phyloP scores from a whole-genome alignment of 2,329 filamentous ascomycete species.

The Epichloe scottii region DNA sequence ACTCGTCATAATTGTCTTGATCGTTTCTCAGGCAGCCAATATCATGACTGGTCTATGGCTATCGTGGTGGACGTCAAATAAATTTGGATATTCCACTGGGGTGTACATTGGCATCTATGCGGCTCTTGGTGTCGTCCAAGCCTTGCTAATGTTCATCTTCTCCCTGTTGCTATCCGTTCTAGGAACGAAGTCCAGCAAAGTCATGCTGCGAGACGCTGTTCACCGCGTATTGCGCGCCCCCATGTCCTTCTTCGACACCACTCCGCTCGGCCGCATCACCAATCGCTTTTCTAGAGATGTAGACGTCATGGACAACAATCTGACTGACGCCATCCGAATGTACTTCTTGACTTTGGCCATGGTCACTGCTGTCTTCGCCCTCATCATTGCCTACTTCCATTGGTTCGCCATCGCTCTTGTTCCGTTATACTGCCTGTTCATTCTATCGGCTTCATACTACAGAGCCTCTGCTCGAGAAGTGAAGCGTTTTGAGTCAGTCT shows the following conservation, averaged over 20 bases:
- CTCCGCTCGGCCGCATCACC: slow-evolving; percentile 85
- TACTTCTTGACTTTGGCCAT: slow-evolving; percentile 76
- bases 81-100: slow-evolving; percentile 54
- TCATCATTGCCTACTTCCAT: slow-evolving; percentile 93
- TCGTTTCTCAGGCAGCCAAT: slow-evolving; percentile 69
- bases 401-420: slow-evolving; percentile 60
- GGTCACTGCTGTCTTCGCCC: slow-evolving; percentile 70
- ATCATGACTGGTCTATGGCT: slow-evolving; percentile 86
- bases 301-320: slow-evolving; percentile 88
- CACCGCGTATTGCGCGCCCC: slow-evolving; percentile 58
- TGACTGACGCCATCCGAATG: slow-evolving; percentile 84
- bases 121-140: slow-evolving; percentile 58
- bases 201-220: slow-evolving; percentile 71
- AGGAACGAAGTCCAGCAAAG: slow-evolving; percentile 70
- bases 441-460: slow-evolving; percentile 79
- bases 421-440: slow-evolving; percentile 60
- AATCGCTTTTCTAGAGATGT: slow-evolving; percentile 95
- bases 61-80: slow-evolving; percentile 81
- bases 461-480: slow-evolving; percentile 83
- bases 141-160: slow-evolving; percentile 67
- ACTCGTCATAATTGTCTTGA: slow-evolving; percentile 47
- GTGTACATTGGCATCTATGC: slow-evolving; percentile 63
- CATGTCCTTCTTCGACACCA: slow-evolving; percentile 96
- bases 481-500: slow-evolving; percentile 83
- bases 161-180: slow-evolving; percentile 67